Conservation (phyloP, 345 rosid genomes). For the Eucalyptus curtisii region DNA sequence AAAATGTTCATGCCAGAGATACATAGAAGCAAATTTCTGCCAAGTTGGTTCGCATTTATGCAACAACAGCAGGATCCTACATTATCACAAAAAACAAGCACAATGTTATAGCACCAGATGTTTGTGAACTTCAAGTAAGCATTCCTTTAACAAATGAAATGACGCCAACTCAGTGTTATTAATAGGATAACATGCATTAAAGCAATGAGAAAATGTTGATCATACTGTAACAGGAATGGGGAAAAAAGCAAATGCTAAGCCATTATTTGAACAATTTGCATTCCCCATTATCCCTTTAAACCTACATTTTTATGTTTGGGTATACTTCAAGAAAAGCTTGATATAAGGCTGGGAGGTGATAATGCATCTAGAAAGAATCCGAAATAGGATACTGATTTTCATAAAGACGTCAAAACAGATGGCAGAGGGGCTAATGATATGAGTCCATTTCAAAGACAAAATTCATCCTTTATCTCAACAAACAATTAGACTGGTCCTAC, state of each 20-base stretch:
- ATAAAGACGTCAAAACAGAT: not conserved
- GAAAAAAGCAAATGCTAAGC: not conserved
- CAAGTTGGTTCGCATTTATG: constrained; percentile 9
- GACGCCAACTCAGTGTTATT: not conserved
- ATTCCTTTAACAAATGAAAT: not conserved
- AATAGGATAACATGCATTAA: not conserved
- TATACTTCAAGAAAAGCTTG: not conserved
- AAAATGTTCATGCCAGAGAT: not conserved
- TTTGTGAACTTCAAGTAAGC: not conserved
- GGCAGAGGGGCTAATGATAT: not conserved
- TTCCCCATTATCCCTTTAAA: not conserved
- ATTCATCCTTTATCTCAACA: not conserved
- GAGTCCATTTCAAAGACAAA: not conserved
- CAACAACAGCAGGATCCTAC: constrained; percentile 86
- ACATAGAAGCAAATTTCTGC: not conserved
- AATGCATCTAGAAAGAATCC: not conserved
- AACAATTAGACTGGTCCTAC: not conserved
- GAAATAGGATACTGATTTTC: not conserved
- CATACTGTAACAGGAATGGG: not conserved
- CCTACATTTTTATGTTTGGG: not conserved
- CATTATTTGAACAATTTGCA: not conserved
- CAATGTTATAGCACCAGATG: not conserved
- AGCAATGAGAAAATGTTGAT: not conserved
- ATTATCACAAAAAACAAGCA: not conserved
- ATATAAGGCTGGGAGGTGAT: not conserved